Base-by-base conservation (phyloP, 2,329 filamentous ascomycete species). In the Colletotrichum falcatum region DNA sequence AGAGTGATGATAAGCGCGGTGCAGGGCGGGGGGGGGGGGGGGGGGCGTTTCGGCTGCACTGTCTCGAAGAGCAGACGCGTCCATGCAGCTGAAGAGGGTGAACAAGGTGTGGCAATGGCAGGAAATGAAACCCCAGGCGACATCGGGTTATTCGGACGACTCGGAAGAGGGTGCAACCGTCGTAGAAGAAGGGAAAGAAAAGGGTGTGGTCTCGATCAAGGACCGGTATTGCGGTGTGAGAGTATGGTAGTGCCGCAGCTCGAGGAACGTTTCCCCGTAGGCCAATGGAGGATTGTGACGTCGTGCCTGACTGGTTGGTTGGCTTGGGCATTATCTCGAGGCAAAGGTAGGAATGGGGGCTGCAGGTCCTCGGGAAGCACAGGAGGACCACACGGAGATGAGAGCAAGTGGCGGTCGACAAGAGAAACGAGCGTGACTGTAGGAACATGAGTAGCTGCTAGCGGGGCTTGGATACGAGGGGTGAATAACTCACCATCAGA, bases 401-500 rank as follows among this genome's bases (percentile, higher is more conserved):
- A 3, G 3, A 16, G 59, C 33, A n/a, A 16, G 14, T 28, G 30
- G 30, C 30, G 26, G n/a, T 30, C 20, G 30, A 12, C 12, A 9
- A 8, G 33, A 55, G 14, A n/a, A 37, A 23, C 12, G n/a, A n/a
- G 33, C 53, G 33, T 14, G 37, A 14, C 35, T 44, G 35, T 26
- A 46, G 4, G 3, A 12, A 16, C 6, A 16, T 23, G 44, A 46
- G 44, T n/a, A 33, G 12, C 16, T 26, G 18, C 39, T 14, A 28
- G n/a, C 20, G 14, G 16, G 3, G n/a, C 33, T 26, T 26, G 26
- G n/a, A 51, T 51, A 37, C 5, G 18, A 61, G n/a, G n/a, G 14
- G n/a, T 49, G 59, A 28, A 49, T 23, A 61, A 51, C 44, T 61
- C 44, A 51, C 30, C 8, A 39, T 37, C 30, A 49, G n/a, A n/a